phyloP scores from a whole-genome alignment of 257 asterid species.

The Cruciata laevipes region DNA sequence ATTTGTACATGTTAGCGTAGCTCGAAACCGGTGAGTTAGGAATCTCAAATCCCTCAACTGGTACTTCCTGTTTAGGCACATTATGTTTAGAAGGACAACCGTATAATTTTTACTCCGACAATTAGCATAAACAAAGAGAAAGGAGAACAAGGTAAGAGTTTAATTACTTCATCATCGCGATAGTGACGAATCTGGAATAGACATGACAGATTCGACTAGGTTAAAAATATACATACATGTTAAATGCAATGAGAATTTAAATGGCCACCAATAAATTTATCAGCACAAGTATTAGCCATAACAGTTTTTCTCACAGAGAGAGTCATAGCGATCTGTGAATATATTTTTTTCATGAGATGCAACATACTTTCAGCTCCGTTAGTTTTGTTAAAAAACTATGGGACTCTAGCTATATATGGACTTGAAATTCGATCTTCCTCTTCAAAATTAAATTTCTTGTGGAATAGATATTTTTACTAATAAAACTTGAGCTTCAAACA shows the following conservation, averaged over 20 bases:
- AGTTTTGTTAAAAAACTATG: too few species aligned
- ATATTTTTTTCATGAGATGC: too few species aligned
- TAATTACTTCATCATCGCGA: slow-evolving; percentile 54
- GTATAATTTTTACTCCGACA: background rate
- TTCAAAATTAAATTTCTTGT: too few species aligned
- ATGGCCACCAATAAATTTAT: background rate
- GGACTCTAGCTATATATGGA: too few species aligned
- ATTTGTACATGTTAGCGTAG: slow-evolving; percentile 58
- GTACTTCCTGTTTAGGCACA: slow-evolving; percentile 52
- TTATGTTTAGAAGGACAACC: background rate
- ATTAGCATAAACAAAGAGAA: background rate
- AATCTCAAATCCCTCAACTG: slow-evolving; percentile 69
- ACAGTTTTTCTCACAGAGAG: background rate
- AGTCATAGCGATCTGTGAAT: background rate
- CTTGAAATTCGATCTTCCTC: too few species aligned
- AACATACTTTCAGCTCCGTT: too few species aligned
- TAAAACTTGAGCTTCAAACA: too few species aligned
- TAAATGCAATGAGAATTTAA: background rate
- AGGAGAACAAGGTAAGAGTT: background rate
- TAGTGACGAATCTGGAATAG: slow-evolving; percentile 9
- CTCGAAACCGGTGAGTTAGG: slow-evolving; percentile 80
- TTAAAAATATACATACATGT: background rate
- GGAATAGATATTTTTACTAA: too few species aligned
- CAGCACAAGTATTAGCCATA: background rate
- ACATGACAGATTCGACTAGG: background rate